Evolutionary conservation across 345 rosid species (phyloP), one percentile per base, ranked within the genome.

Genomic region (Camelina hispida): DNA sequence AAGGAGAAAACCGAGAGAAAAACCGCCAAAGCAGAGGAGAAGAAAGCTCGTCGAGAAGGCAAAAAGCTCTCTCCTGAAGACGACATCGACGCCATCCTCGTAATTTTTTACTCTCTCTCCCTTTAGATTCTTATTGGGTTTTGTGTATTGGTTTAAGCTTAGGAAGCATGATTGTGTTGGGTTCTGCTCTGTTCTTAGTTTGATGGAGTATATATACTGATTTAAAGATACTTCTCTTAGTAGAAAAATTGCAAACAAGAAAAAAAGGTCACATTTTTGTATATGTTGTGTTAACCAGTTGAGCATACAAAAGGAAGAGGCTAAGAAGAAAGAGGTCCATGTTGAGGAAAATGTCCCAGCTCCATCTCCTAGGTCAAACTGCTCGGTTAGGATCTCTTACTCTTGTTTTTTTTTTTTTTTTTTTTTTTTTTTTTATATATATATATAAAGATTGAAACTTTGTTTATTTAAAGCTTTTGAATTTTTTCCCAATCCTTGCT

Each of bases 31-130:
- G 91, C 96, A 0, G 98, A 94, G 43, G 97, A 88, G 84, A 90
- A 94, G 81, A 85, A 68, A 80, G 88, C 93, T 83, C 94, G 97
- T 4, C 79, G 97, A 74, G 96, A 89, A 47, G 79, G 81, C 80
- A 89, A 94, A 83, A 94, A 94, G 68, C 80, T 89, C 78, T 87
- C 93, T 70, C 96, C 96, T 18, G 97, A 93, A 76, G 97, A 93
- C 58, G 98, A 89, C 82, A 93, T 93, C 59, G 98, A 93, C 62
- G 96, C 96, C 81, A 91, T 93, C 77, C 82, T 93, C 86, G 98
- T 91, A 84, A 20, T 9, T 59, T 51, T 34, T 55, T 51, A 38
- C 62, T 43, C 37, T 20, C 14, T 51, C 14, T 51, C 5, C 14
- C 53, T 52, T 52, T 22, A 25, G 48, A 50, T 71, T 15, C 9